A percentile compares a stretch with the other conserved stretches of the same genome.
These are phyloP conservation scores for Talaromyces sp. DNA, from an alignment of 2,329 filamentous ascomycete species.

Conservation along the genomic window DNA sequence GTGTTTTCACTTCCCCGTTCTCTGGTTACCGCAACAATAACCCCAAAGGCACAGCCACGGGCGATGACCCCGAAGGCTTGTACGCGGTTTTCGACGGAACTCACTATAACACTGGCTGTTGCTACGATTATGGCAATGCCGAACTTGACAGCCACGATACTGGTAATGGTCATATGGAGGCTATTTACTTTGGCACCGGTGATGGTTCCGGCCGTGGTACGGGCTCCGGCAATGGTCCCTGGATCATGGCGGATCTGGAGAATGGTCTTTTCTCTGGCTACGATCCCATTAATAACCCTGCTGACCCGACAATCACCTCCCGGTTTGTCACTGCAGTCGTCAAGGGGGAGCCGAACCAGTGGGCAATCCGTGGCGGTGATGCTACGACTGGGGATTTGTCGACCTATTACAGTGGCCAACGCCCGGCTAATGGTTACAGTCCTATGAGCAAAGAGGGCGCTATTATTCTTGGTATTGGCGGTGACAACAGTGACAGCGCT, in stretches of 20 bases:
- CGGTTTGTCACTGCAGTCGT: slow-evolving; percentile 7
- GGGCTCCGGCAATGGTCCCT: slow-evolving; percentile 6
- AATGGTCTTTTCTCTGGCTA: slow-evolving; percentile 9
- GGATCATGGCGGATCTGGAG: slow-evolving; percentile 11
- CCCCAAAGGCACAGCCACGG: neutral
- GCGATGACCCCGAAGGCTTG: slow-evolving; percentile 6
- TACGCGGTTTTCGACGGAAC: slow-evolving; percentile 9
- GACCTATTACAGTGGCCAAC: slow-evolving; percentile 7
- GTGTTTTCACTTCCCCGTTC: slow-evolving; percentile 6
- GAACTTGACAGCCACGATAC: slow-evolving; percentile 3
- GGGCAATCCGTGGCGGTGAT: slow-evolving; percentile 10
- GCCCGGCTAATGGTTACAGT: slow-evolving; percentile 3
- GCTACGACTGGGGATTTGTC: slow-evolving; percentile 3
- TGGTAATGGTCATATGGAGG: slow-evolving; percentile 10
- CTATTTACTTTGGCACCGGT: slow-evolving; percentile 10
- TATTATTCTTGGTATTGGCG: slow-evolving; percentile 9
- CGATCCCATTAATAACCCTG: slow-evolving; percentile 7
- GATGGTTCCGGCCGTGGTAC: slow-evolving; percentile 9
- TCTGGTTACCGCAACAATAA: slow-evolving; percentile 8
- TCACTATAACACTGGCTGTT: slow-evolving; percentile 8
- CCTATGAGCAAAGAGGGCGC: slow-evolving; percentile 8
- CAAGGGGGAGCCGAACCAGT: slow-evolving; percentile 6
- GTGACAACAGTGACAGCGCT: slow-evolving; percentile 7
- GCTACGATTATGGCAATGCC: slow-evolving; percentile 9
- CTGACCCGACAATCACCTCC: slow-evolving; percentile 7